phyloP scores from a whole-genome alignment of 345 rosid species.

The Populus alba region DNA sequence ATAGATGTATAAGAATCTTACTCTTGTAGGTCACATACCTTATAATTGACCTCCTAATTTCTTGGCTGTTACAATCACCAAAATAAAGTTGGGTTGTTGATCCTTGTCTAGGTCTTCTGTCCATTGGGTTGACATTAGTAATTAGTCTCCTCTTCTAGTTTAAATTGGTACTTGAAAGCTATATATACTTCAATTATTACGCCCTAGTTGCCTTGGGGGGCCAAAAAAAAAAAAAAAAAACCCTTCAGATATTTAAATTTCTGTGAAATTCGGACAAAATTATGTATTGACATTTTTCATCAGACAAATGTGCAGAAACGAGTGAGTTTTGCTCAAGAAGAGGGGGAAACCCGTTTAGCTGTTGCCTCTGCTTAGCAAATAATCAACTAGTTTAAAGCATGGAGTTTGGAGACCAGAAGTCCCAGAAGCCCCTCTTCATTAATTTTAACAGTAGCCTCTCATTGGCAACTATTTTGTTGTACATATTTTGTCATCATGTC shows the following conservation, averaged over 20 bases:
- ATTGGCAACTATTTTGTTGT: background rate
- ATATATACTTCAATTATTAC: background rate
- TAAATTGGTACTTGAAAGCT: background rate
- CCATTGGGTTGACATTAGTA: background rate
- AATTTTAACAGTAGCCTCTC: background rate
- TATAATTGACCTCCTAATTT: background rate
- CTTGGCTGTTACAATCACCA: conserved; percentile 12
- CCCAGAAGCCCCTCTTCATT: background rate
- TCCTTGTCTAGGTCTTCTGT: background rate
- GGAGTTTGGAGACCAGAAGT: background rate
- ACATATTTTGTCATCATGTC: background rate
- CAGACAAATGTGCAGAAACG: conserved; percentile 54
- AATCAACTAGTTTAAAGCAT: background rate
- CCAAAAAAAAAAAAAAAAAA: background rate
- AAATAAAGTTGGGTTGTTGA: background rate
- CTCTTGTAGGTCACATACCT: background rate
- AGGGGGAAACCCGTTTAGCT: conserved; percentile 57
- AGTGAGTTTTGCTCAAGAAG: conserved; percentile 70
- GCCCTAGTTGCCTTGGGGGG: background rate
- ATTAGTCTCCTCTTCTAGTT: background rate
- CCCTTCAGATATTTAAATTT: background rate
- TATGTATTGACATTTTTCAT: background rate
- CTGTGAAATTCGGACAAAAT: background rate
- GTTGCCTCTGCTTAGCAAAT: conserved; percentile 40
- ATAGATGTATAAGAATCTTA: background rate